These are phyloP conservation scores for Malus fusca DNA, from an alignment of 306 rosid genomes.

Conservation along the genomic window DNA sequence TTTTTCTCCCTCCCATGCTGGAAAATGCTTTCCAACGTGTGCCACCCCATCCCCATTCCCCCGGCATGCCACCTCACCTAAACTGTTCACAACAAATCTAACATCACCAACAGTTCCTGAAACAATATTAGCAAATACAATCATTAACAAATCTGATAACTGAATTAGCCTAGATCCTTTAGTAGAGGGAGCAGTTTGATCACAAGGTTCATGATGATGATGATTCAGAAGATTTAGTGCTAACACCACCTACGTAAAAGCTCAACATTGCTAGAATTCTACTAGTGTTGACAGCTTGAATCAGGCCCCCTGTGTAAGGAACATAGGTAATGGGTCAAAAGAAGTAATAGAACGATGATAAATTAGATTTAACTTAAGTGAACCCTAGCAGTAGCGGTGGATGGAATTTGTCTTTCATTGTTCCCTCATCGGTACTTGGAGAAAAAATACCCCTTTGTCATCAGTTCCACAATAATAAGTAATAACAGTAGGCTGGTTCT, in stretches of 20 bases:
- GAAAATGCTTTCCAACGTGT: background rate
- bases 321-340: background rate
- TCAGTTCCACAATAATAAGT: background rate
- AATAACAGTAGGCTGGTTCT: background rate
- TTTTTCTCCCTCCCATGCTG: background rate
- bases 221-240: background rate
- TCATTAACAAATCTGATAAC: background rate
- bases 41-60: background rate
- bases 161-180: background rate
- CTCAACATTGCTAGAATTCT: background rate
- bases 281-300: background rate
- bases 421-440: background rate
- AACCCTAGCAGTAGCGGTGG: background rate
- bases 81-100: too few relatives aligned
- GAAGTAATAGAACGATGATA: background rate
- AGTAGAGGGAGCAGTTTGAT: background rate
- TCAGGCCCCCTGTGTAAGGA: background rate
- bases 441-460: background rate
- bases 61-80: background rate
- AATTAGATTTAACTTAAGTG: background rate
- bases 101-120: background rate
- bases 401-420: background rate
- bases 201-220: background rate
- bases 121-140: background rate
- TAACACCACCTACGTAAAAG: background rate